Percentiles rank a stretch among this genome's conserved stretches.
These are phyloP conservation scores for Amaranthus cruentus DNA, from an alignment of 148 eudicot genomes.

Conservation along the genomic window DNA sequence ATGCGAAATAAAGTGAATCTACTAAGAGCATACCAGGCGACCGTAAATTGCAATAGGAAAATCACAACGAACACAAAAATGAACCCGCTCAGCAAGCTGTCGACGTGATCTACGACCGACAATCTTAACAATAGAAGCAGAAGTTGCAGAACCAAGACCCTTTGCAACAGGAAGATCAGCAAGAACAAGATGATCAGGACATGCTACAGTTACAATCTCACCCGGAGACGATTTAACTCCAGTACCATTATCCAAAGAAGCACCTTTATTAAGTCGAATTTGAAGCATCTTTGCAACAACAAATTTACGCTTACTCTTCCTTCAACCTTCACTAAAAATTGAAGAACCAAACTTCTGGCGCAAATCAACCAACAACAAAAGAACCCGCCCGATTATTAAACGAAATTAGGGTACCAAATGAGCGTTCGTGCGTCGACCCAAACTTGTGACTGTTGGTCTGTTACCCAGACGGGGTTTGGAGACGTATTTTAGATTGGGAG, in stretches of 20 bases:
- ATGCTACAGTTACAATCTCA: conserved; percentile 86
- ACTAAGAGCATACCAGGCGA: conserved; percentile 57
- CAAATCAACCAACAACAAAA: neutral
- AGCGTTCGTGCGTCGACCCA: neutral
- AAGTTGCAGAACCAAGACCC: conserved; percentile 67
- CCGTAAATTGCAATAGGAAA: conserved; percentile 91
- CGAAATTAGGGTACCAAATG: neutral
- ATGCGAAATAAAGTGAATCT: neutral
- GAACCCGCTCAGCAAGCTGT: conserved; percentile 90
- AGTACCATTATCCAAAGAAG: conserved; percentile 53
- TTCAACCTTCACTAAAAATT: conserved; percentile 1
- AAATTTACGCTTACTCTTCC: neutral
- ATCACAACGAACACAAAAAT: conserved; percentile 94
- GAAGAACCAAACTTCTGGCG: neutral
- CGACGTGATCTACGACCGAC: conserved; percentile 90
- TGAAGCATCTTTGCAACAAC: conserved; percentile 64
- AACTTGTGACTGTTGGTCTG: too few species aligned
- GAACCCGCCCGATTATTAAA: neutral
- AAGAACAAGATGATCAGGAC: conserved; percentile 91
- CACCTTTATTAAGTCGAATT: conserved; percentile 65
- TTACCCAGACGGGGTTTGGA: too few species aligned
- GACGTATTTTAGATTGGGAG: too few species aligned
- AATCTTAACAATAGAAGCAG: conserved; percentile 56
- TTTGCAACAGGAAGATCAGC: conserved; percentile 98
- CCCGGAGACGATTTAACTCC: conserved; percentile 43